These are phyloP conservation scores for Pyricularia sp. DNA, from an alignment of 2,329 filamentous ascomycete genomes.

Conservation along the genomic window DNA sequence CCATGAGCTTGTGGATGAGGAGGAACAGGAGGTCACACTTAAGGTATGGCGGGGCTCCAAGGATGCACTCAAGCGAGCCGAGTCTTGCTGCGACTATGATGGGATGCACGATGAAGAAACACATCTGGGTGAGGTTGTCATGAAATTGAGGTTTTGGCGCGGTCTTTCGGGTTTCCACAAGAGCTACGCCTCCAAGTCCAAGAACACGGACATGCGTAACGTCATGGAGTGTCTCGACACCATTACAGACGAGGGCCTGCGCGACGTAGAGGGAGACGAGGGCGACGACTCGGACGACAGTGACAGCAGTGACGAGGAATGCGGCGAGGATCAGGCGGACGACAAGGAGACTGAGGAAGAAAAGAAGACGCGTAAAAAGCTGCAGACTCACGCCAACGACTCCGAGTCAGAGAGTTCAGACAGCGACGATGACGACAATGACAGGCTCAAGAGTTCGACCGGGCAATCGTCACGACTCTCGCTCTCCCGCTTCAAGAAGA, in stretches of 20 bases:
- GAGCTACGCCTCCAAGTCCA: constrained; percentile 36
- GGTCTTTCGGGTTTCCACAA: constrained; percentile 53
- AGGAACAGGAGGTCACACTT: constrained; percentile 47
- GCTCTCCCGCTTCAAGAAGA: constrained; percentile 10
- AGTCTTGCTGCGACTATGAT: constrained; percentile 23
- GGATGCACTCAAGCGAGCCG: constrained; percentile 27
- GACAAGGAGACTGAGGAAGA: constrained; percentile 21
- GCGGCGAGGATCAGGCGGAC: constrained; percentile 16
- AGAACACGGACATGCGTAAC: constrained; percentile 42
- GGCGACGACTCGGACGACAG: constrained; percentile 15
- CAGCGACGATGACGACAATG: constrained; percentile 7
- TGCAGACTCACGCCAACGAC: constrained; percentile 21
- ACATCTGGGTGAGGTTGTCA: constrained; percentile 44
- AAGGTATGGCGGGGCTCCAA: constrained; percentile 60
- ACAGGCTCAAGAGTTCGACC: not conserved
- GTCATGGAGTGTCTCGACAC: constrained; percentile 58
- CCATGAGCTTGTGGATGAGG: constrained; percentile 59
- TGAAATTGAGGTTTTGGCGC: constrained; percentile 50
- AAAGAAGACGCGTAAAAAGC: constrained; percentile 18
- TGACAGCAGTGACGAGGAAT: constrained; percentile 19
- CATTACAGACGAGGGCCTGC: constrained; percentile 45
- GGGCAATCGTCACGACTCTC: not conserved
- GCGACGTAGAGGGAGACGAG: constrained; percentile 13
- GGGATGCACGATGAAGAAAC: constrained; percentile 44
- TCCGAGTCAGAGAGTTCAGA: constrained; percentile 8